These are phyloP conservation scores for Fragilariopsis cylindrus DNA, from an alignment of 108 stramenopile species.

Conservation along the genomic window DNA sequence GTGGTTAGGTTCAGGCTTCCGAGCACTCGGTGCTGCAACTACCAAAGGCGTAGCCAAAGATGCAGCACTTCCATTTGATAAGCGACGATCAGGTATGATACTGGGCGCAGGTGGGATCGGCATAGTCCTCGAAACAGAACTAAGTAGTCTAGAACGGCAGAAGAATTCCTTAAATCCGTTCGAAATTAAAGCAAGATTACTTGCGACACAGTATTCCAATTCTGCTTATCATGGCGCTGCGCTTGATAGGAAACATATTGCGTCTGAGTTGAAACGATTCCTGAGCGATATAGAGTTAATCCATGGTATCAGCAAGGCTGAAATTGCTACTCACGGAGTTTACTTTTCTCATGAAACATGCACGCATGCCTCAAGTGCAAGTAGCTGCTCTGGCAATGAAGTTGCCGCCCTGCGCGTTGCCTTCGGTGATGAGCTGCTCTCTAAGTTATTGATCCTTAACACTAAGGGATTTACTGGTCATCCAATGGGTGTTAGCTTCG, in stretches of 20 bases:
- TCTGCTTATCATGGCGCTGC: conserved; percentile 96
- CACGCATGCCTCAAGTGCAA: conserved; percentile 89
- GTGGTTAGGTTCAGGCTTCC: conserved; percentile 94
- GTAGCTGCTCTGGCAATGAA: conserved; percentile 95
- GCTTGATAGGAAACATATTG: conserved; percentile 92
- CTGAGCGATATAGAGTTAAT: conserved; percentile 82
- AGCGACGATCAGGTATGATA: conserved; percentile 91
- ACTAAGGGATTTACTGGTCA: conserved; percentile 97
- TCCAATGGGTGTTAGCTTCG: conserved; percentile 97
- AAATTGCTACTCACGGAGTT: conserved; percentile 91
- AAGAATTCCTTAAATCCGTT: conserved; percentile 52
- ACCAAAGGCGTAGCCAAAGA: conserved; percentile 72
- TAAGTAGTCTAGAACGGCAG: conserved; percentile 68
- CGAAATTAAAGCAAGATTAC: conserved; percentile 76
- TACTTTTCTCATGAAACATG: conserved; percentile 98
- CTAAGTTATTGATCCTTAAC: conserved; percentile 88
- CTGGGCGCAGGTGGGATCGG: conserved; percentile 94
- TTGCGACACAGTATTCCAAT: conserved; percentile 93
- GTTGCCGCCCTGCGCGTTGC: conserved; percentile 83
- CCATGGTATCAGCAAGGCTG: conserved; percentile 88
- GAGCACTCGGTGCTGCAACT: conserved; percentile 92
- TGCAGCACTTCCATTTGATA: conserved; percentile 93
- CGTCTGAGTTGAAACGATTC: conserved; percentile 88
- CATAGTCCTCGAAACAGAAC: conserved; percentile 89
- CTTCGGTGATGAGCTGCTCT: conserved; percentile 90